Evolutionary conservation across 73 alveolate genomes (phyloP), one percentile per base, ranked within the genome.

Genomic region (Paramecium biaurelia): DNA sequence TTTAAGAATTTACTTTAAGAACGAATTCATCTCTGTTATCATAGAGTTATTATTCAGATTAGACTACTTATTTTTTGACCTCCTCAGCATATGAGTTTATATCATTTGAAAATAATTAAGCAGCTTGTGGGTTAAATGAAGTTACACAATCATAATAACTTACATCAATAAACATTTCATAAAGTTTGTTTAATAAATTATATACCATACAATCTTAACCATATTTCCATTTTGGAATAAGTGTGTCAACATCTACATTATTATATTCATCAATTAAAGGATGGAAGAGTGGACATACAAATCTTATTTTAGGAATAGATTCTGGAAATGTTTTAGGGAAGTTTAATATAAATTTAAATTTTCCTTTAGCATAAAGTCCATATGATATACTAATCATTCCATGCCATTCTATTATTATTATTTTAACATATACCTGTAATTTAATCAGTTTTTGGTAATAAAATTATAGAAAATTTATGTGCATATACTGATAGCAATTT

Each of bases 161-260:
- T 10, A 38, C 42, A 79, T 79, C 90, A 45, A 79, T 79, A 63
- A 79, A 79, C 90, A 79, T 79, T 43, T 79, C 90, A 79, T 79
- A 47, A 14, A 79, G 56, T 45, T 79, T 79, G 7, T 47, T 26
- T 24, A 79, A 42, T 43, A 79, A 23, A 47, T 79, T 79, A 63
- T 79, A 79, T 23, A 79, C 43, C 90, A 79, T 79, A 34, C 90
- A 79, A 79, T 79, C 90, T 45, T 79, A 79, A 7, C 90, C 90
- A 79, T 79, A 79, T 43, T 79, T 79, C 90, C 90, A 79, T 43
- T 79, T 79, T 14, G 90, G 90, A 11, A 79, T 43, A 0, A 79
- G 53, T 21, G 74, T 24, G 14, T 79, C 90, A 18, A 79, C 90
- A 79, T 79, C 90, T 11, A 79, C 72, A 14, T 79, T 37, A 43